phyloP scores from a whole-genome alignment of 768 basidiomycete species.

The Galerina sulciceps region DNA sequence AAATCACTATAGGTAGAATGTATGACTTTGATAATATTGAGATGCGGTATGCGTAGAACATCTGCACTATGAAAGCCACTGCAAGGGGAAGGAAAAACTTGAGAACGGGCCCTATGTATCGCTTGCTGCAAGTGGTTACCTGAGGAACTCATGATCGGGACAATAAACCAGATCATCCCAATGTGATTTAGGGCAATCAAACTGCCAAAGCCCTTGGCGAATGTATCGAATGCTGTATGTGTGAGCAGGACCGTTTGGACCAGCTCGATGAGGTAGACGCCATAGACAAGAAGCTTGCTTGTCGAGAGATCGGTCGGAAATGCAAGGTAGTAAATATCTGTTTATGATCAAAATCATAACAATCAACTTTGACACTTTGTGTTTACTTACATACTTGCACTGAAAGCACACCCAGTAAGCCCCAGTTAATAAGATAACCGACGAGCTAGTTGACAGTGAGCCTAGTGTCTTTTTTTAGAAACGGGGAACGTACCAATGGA shows the following conservation, averaged over 20 bases:
- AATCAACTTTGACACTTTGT: no score
- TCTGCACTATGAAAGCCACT: slow-evolving; percentile 31
- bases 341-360: no score
- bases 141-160: not conserved
- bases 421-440: no score
- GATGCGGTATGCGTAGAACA: slow-evolving; percentile 32
- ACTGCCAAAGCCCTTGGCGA: not conserved
- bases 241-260: not conserved
- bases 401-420: no score
- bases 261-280: slow-evolving; percentile 1
- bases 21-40: slow-evolving; percentile 24
- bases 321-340: slow-evolving; percentile 7
- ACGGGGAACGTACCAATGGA: no score
- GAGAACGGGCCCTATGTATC: not conserved
- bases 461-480: no score
- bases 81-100: not conserved
- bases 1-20: not conserved
- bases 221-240: not conserved
- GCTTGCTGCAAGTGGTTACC: not conserved
- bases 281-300: slow-evolving; percentile 4
- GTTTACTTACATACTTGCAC: no score
- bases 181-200: not conserved
- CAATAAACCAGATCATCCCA: not conserved
- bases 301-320: slow-evolving; percentile 4
- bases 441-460: no score